Base-by-base conservation (phyloP, 1,284 basidiomycete genomes). In the Ceratobasidium sp. region DNA sequence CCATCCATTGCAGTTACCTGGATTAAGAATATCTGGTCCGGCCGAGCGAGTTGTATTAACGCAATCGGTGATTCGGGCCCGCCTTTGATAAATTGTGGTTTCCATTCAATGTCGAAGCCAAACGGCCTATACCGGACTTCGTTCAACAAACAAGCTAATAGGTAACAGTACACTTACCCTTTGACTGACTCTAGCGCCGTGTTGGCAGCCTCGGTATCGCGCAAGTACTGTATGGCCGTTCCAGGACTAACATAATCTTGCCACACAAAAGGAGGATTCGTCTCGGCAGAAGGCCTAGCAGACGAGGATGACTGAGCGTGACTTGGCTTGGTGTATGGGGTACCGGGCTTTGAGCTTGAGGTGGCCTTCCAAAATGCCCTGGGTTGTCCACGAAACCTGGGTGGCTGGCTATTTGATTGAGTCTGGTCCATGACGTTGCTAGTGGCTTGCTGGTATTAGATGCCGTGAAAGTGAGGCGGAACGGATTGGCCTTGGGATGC, bases 21-120 rank as follows among this genome's bases (percentile, higher is more conserved):
- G 13, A 65, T 65, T 25, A 65, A 27, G 42, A 40, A 38, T 8
- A 65, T 65, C 31, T 42, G 60, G 34, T 65, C 60, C 13, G 35
- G 45, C 22, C 32, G 31, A 6, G 60, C 60, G 35, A 65, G 60
- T 20, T 65, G 60, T 25, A 65, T 7, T 25, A 65, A 3, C 2
- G 60, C 60, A 40, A 65, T 31, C 7, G 60, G 60, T 1, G 47
- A 38, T 15, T 65, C 47, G 10, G 49, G 22, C 32, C 29, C 20
- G 1, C 60, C 60, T 42, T 47, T 52, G n/a, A 34, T 20, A 53
- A 65, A 65, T 1, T 13, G 31, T 42, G 60, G 60, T 27, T 53
- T 65, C 34, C 49, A 65, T 38, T 65, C 60, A 20, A 65, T 15
- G n/a, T 65, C 60, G 27, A 65, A 65, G 4, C 60, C 60, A 42